A percentile compares a stretch with the other conserved stretches of the same genome.
phyloP scores from a whole-genome alignment of 345 rosid species.

The Fremontodendron californicum region DNA sequence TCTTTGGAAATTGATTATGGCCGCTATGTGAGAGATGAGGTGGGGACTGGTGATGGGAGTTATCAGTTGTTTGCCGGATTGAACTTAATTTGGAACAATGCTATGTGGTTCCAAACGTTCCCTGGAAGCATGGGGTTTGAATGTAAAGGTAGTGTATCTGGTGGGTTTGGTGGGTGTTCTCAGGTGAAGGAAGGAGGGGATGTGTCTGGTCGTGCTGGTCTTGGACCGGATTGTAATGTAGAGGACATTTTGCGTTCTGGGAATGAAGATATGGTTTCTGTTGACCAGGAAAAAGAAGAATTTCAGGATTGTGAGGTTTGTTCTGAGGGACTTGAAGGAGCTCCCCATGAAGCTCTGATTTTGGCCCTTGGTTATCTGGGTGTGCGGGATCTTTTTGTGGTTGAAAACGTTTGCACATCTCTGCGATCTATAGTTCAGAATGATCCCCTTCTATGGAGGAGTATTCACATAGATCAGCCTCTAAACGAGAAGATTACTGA shows the following conservation, averaged over 20 bases:
- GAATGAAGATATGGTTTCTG: constrained; percentile 20
- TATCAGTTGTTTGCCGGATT: constrained; percentile 67
- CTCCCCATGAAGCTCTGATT: constrained; percentile 51
- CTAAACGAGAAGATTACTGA: constrained; percentile 86
- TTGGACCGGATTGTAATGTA: constrained; percentile 28
- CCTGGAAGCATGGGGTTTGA: constrained; percentile 38
- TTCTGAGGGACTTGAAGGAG: constrained; percentile 30
- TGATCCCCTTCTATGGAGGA: constrained; percentile 76
- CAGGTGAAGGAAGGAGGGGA: constrained; percentile 40
- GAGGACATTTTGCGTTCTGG: constrained; percentile 30
- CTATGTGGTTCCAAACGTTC: constrained; percentile 59
- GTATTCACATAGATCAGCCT: constrained; percentile 69
- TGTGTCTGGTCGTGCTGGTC: constrained; percentile 18
- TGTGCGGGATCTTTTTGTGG: constrained; percentile 65
- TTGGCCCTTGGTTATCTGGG: constrained; percentile 64
- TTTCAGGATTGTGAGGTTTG: constrained; percentile 21
- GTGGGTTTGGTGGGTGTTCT: constrained; percentile 26
- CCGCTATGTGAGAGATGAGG: constrained; percentile 36
- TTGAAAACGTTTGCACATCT: constrained; percentile 65
- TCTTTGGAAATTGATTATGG: constrained; percentile 68
- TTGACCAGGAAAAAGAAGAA: constrained; percentile 21
- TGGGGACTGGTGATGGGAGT: constrained; percentile 39
- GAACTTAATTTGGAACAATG: constrained; percentile 75
- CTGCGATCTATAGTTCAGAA: constrained; percentile 41
- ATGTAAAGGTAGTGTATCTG: constrained; percentile 17